phyloP scores from a whole-genome alignment of 306 rosid genomes.

The Dicorynia guianensis region DNA sequence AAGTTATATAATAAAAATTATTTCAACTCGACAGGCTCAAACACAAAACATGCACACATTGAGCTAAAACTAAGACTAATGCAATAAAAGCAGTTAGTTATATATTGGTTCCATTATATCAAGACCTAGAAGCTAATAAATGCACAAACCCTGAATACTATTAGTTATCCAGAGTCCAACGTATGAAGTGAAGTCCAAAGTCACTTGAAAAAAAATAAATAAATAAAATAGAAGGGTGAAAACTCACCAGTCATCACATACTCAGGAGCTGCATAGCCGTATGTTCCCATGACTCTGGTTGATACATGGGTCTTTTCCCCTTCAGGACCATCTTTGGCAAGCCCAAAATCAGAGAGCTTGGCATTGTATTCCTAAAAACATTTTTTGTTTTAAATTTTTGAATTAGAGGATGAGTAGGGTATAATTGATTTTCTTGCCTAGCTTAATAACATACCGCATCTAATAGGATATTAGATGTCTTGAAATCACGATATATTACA shows the following conservation, averaged over 20 bases:
- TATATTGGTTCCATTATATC: too few relatives aligned
- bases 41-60: too few relatives aligned
- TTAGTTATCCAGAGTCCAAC: too few relatives aligned
- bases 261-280: conserved; percentile 98
- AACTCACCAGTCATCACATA: conserved; percentile 98
- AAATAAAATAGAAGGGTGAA: conserved; percentile 23
- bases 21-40: too few relatives aligned
- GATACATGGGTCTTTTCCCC: conserved; percentile 97
- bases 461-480: conserved; percentile 91
- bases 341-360: conserved; percentile 97
- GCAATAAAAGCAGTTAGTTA: too few relatives aligned
- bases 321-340: conserved; percentile 96
- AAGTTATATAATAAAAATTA: too few relatives aligned
- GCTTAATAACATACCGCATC: conserved; percentile 75
- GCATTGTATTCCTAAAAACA: conserved; percentile 84
- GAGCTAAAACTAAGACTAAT: too few relatives aligned
- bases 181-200: too few relatives aligned
- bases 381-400: conserved; percentile 26
- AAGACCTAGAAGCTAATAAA: too few relatives aligned
- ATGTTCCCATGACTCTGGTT: conserved; percentile 97
- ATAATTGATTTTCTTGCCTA: conserved; percentile 25
- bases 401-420: conserved; percentile 23
- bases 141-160: too few relatives aligned
- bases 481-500: conserved; percentile 94
- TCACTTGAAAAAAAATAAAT: neutral